Conservation (phyloP, 2,329 filamentous ascomycete genomes). For the Dryadomyces quercus-mongolicae region DNA sequence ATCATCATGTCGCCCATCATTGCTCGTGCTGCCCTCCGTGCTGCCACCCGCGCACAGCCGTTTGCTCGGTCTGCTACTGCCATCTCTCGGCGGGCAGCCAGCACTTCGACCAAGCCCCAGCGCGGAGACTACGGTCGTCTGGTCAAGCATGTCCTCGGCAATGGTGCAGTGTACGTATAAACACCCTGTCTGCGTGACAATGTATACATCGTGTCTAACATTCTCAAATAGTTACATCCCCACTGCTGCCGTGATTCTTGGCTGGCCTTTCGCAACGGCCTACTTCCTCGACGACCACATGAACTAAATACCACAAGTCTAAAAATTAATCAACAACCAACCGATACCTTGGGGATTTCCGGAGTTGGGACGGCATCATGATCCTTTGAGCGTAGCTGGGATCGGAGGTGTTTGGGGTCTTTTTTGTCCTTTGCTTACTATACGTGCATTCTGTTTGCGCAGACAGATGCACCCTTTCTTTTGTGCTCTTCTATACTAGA, state of each 20-base stretch:
- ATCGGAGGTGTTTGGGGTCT: neutral
- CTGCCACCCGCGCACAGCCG: constrained; percentile 7
- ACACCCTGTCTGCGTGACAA: neutral
- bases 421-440: neutral
- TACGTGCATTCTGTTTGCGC: neutral
- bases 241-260: constrained; percentile 19
- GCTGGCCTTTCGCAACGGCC: constrained; percentile 21
- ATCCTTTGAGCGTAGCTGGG: neutral
- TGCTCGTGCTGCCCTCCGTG: constrained; percentile 17
- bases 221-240: constrained; percentile 22
- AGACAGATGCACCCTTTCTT: neutral
- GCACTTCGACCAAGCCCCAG: constrained; percentile 14
- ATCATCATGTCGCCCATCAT: constrained; percentile 22
- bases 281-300: neutral
- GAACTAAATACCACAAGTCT: neutral
- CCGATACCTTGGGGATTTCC: too few species aligned
- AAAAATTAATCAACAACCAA: neutral
- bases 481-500: neutral
- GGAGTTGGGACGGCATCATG: neutral
- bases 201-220: neutral
- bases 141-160: constrained; percentile 18
- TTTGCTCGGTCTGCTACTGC: constrained; percentile 15
- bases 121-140: constrained; percentile 25
- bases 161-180: constrained; percentile 22
- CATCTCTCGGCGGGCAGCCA: constrained; percentile 19